Conservation (phyloP, 1,139 yeast genomes). For the Blastobotrys ciferrii region DNA sequence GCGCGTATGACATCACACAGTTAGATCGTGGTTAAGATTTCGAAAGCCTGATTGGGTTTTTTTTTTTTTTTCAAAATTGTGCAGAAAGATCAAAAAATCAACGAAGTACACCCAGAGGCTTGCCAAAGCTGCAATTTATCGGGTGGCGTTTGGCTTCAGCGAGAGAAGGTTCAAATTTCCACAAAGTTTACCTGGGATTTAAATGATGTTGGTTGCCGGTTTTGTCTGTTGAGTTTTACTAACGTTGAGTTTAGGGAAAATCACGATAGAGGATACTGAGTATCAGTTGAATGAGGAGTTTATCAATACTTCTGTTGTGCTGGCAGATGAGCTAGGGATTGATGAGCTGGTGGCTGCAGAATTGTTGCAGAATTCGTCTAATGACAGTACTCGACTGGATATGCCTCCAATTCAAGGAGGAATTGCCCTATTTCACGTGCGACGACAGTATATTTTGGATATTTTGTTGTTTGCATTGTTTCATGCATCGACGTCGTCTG, state of each 20-base stretch:
- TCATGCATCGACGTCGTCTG: slow-evolving; percentile 15
- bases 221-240: too few relatives aligned
- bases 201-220: too few relatives aligned
- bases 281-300: slow-evolving; percentile 55
- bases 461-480: slow-evolving; percentile 57
- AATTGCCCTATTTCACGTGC: slow-evolving; percentile 62
- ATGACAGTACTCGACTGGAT: slow-evolving; percentile 49
- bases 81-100: too few relatives aligned
- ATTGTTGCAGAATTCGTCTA: slow-evolving; percentile 47
- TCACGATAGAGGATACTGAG: slow-evolving; percentile 49
- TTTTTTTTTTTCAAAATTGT: too few relatives aligned
- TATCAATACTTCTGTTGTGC: slow-evolving; percentile 46
- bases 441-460: slow-evolving; percentile 70
- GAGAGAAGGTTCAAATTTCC: too few relatives aligned
- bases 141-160: too few relatives aligned
- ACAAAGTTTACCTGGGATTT: too few relatives aligned
- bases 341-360: slow-evolving; percentile 69
- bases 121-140: too few relatives aligned
- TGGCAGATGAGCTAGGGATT: slow-evolving; percentile 65
- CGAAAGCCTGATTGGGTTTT: too few relatives aligned
- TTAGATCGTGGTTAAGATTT: too few relatives aligned
- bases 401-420: slow-evolving; percentile 64
- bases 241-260: slow-evolving; percentile 33
- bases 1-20: too few relatives aligned
- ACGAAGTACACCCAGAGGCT: too few relatives aligned